Percentiles rank a stretch among this genome's conserved stretches.
phyloP scores from a whole-genome alignment of 140 eudicot genomes.

The Bidens hawaiensis region DNA sequence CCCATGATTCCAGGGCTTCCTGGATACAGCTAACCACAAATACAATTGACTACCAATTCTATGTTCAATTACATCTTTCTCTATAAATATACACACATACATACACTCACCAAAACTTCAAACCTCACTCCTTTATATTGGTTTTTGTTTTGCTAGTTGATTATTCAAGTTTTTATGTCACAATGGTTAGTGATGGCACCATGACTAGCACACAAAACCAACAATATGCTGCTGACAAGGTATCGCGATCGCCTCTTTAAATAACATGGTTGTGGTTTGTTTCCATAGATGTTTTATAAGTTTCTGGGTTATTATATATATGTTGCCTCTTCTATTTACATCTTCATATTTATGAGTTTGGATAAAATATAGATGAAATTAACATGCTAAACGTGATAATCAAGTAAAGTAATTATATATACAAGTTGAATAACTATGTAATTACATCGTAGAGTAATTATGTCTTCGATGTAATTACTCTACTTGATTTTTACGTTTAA shows the following conservation, averaged over 20 bases:
- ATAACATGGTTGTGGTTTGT: neutral
- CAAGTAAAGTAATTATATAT: too few relatives aligned
- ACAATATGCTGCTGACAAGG: conserved; percentile 28
- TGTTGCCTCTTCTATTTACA: neutral
- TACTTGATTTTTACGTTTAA: too few relatives aligned
- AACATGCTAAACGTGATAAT: too few relatives aligned
- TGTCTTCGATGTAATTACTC: too few relatives aligned
- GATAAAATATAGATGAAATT: too few relatives aligned
- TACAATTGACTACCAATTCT: neutral
- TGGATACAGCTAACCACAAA: conserved; percentile 28
- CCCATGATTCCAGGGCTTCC: conserved; percentile 18
- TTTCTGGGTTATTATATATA: neutral
- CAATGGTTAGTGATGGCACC: conserved; percentile 16
- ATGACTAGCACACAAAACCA: conserved; percentile 25
- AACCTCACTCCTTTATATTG: neutral
- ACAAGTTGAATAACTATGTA: too few relatives aligned
- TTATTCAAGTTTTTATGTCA: neutral
- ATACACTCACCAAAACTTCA: neutral
- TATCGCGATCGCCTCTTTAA: neutral
- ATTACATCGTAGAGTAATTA: too few relatives aligned
- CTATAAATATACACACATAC: conserved; percentile 7
- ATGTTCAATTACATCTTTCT: too few relatives aligned
- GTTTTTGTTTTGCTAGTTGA: neutral
- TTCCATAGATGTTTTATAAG: neutral
- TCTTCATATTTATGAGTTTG: too few relatives aligned